Conservation (phyloP, 1,139 yeast species). For the Cylindricascospora bacillispora region DNA sequence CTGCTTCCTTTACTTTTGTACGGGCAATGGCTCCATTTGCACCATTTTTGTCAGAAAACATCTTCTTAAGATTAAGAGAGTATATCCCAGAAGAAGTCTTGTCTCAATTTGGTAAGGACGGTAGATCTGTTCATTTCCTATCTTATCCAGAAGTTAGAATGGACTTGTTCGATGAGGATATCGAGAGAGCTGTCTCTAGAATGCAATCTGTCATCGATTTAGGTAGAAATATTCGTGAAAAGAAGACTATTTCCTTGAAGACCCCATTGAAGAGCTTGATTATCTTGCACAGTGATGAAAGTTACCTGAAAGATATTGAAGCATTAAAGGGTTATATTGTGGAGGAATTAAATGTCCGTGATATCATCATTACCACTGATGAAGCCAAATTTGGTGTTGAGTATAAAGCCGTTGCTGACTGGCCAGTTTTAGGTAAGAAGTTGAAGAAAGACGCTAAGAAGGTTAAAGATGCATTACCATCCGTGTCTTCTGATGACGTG, state of each 20-base stretch:
- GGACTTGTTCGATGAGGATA: conserved; percentile 66
- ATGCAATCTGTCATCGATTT: conserved; percentile 96
- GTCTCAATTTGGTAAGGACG: conserved; percentile 37
- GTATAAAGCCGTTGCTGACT: conserved; percentile 91
- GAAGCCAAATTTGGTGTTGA: conserved; percentile 87
- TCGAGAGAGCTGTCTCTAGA: conserved; percentile 77
- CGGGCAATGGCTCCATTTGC: conserved; percentile 99
- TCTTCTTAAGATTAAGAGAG: conserved; percentile 62
- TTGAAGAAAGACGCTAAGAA: conserved; percentile 86
- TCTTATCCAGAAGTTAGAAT: conserved; percentile 77
- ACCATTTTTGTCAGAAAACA: conserved; percentile 85
- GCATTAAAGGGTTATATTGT: conserved; percentile 65
- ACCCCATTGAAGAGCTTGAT: conserved; percentile 86
- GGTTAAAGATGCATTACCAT: conserved; percentile 89
- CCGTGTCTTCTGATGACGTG: conserved; percentile 68
- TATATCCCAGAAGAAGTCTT: conserved; percentile 44
- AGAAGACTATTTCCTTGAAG: conserved; percentile 84
- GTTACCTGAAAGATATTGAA: conserved; percentile 65
- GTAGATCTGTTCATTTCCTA: conserved; percentile 85
- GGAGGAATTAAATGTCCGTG: conserved; percentile 90
- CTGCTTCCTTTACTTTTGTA: conserved; percentile 75
- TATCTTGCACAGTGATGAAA: conserved; percentile 67
- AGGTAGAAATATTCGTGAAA: conserved; percentile 94
- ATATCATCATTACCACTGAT: conserved; percentile 74
- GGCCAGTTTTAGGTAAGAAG: conserved; percentile 98